Conservation (phyloP, 2,329 filamentous ascomycete genomes). For the Lomentospora prolificans region DNA sequence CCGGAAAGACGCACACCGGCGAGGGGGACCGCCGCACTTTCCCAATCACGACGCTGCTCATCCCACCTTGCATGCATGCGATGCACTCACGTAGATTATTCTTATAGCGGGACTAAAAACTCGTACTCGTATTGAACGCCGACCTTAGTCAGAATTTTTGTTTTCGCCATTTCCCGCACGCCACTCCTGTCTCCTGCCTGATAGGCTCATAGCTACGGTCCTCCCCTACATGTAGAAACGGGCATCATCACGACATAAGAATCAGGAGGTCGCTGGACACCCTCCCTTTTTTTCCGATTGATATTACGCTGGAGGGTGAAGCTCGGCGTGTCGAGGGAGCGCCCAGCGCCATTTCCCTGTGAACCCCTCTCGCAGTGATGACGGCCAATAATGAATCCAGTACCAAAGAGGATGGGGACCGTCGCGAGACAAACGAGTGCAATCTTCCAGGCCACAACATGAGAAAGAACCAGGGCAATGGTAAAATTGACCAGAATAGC, state of each 20-base stretch:
- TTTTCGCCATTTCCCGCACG: no score
- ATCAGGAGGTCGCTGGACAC: no score
- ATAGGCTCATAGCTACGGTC: no score
- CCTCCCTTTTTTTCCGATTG: no score
- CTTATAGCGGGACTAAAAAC: not conserved
- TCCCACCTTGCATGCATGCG: not conserved
- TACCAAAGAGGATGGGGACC: conserved; percentile 42
- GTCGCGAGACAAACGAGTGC: conserved; percentile 43
- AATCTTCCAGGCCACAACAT: conserved; percentile 50
- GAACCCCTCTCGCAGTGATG: no score
- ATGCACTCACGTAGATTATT: not conserved
- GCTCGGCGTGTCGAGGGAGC: no score
- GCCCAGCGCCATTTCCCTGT: no score
- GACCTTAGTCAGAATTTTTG: no score
- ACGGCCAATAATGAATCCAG: conserved; percentile 45
- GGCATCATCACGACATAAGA: no score
- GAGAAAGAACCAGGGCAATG: conserved; percentile 41
- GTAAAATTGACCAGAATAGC: conserved; percentile 44
- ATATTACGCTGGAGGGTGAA: no score
- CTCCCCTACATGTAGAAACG: no score
- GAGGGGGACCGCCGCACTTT: not conserved
- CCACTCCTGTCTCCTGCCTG: no score
- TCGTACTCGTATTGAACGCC: not conserved
- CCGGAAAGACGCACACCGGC: not conserved
- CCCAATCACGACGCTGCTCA: not conserved